phyloP scores from a whole-genome alignment of 108 stramenopile genomes.

The Nitzschia sp. region DNA sequence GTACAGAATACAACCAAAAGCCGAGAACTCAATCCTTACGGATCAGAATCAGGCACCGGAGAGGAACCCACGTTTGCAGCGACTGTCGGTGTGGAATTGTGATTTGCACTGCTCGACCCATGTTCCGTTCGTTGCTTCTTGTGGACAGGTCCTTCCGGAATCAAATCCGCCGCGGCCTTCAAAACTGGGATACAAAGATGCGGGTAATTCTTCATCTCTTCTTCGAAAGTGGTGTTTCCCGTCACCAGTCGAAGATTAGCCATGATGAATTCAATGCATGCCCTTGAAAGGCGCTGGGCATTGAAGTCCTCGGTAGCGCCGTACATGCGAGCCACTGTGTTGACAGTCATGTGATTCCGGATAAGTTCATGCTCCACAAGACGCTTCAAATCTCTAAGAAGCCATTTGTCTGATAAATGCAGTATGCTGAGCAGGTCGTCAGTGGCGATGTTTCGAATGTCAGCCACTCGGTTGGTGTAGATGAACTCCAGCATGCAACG shows the following conservation, averaged over 20 bases:
- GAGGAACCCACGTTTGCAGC: conserved; percentile 33
- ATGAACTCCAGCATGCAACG: conserved; percentile 92
- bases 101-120: conserved; percentile 3
- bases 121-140: conserved; percentile 80
- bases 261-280: conserved; percentile 90
- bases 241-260: conserved; percentile 86
- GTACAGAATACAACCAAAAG: not conserved
- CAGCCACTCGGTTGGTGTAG: conserved; percentile 91
- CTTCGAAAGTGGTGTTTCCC: conserved; percentile 76
- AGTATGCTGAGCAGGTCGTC: conserved; percentile 80
- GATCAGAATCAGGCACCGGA: conserved; percentile 53
- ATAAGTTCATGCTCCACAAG: conserved; percentile 88
- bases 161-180: conserved; percentile 90
- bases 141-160: conserved; percentile 79
- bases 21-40: conserved; percentile 13
- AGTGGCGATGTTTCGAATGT: conserved; percentile 51
- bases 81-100: conserved; percentile 27
- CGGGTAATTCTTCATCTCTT: conserved; percentile 90
- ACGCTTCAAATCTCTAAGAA: conserved; percentile 86
- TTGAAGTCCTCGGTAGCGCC: conserved; percentile 87
- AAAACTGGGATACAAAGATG: conserved; percentile 88
- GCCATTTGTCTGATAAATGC: conserved; percentile 84
- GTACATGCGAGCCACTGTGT: conserved; percentile 87
- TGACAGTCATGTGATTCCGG: conserved; percentile 73
- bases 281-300: conserved; percentile 73